These are phyloP conservation scores for Ceratobasidium papillatum DNA, from an alignment of 1,284 basidiomycete genomes.

Conservation along the genomic window DNA sequence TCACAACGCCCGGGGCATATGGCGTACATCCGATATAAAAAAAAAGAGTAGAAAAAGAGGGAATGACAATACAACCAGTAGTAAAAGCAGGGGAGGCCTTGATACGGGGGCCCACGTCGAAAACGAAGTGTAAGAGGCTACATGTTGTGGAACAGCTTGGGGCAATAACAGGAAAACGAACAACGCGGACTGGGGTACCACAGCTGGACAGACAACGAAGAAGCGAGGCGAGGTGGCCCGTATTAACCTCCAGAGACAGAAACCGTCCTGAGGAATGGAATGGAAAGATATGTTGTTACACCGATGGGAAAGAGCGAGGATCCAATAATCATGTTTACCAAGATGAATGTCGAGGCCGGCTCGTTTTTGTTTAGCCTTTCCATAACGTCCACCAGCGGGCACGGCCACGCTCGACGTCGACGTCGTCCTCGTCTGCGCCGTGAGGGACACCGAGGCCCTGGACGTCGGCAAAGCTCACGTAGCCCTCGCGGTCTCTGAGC, in stretches of 20 bases:
- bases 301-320: neutral
- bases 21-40: conserved; percentile 2
- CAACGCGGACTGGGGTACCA: neutral
- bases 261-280: neutral
- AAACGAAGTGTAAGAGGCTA: neutral
- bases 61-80: conserved; percentile 12
- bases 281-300: conserved; percentile 18
- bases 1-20: conserved; percentile 4
- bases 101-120: conserved; percentile 14
- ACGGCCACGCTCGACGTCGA: conserved; percentile 35
- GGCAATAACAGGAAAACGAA: neutral
- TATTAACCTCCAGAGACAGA: neutral
- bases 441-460: conserved; percentile 44
- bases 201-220: conserved; percentile 14
- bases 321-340: conserved; percentile 4
- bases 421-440: conserved; percentile 41
- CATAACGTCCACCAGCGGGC: conserved; percentile 43
- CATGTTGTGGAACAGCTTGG: neutral
- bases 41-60: neutral
- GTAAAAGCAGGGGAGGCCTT: neutral
- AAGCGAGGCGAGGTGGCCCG: neutral
- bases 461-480: conserved; percentile 45
- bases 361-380: conserved; percentile 32
- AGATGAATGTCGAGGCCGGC: neutral
- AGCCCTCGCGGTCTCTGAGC: conserved; percentile 44